Base-by-base conservation (phyloP, 2,329 filamentous ascomycete genomes). In the Alternaria sp. region DNA sequence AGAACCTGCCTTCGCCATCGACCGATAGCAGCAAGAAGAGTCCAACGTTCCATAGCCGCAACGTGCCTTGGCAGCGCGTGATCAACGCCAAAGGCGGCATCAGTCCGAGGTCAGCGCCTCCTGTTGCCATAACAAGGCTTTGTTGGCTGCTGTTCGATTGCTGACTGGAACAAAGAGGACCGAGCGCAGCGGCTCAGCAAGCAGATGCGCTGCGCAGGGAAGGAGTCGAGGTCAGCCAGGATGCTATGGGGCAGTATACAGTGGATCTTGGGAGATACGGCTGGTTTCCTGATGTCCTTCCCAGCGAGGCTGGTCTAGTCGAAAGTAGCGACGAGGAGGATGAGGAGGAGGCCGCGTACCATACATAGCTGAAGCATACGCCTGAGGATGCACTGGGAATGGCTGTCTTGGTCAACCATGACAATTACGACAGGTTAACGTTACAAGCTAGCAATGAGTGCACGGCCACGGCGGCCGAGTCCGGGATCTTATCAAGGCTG, bases 1-100 rank as follows among this genome's bases (percentile, higher is more conserved):
- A 97, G 77, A 90, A 97, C 75, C 87, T 98, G 12, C 87, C 93
- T 75, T 56, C 83, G 52, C 66, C 71, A 46, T 79, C 76, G 68
- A 59, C 78, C 49, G 79, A 82, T 63, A 73, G 78, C 55, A 80
- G 77, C 36, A 79, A 79, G 44, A 77, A 80, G 54, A 71, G 63
- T 77, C 63, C 75, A 39, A 70, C 81, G 58, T 96, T 90, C 80
- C 90, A 97, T 77, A 83, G 86, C 60, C 83, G 82, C 24, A 97
- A 90, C 66, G 94, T 98, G 4, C 94, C 94, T 0, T 98, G 94
- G 94, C 94, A 98, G 82, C 85, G 95, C 59, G 92, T 98, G 61
- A 91, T 98, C 75, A 97, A 94, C 77, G 82, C 92, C 14, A 94
- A 91, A 79, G 94, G 94, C 22, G 83, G 88, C 60, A 96, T 98